These are phyloP conservation scores for Ichthyophthirius multifiliis DNA, from an alignment of 169 alveolate genomes.

Conservation along the genomic window DNA sequence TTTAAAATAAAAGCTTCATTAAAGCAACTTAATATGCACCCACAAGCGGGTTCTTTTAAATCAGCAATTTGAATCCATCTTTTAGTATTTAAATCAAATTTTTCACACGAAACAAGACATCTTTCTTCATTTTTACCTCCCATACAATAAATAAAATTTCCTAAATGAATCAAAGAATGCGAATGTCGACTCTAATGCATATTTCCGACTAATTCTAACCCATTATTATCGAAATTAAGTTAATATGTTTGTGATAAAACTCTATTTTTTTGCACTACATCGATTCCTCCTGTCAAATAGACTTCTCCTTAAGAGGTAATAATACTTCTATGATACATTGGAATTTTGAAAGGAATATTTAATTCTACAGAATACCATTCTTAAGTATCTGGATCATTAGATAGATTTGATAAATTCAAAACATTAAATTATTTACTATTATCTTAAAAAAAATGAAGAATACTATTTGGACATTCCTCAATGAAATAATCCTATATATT, in stretches of 20 bases:
- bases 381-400: neutral
- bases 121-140: neutral
- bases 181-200: neutral
- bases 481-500: neutral
- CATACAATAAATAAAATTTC: neutral
- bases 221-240: neutral
- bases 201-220: neutral
- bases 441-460: neutral
- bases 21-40: neutral
- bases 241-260: neutral
- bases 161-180: neutral
- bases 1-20: neutral
- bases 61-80: constrained; percentile 4
- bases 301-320: neutral
- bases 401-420: neutral
- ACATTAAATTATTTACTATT: neutral
- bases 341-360: neutral
- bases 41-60: neutral
- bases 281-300: neutral
- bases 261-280: neutral
- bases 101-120: neutral
- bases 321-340: constrained; percentile 1
- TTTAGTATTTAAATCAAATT: neutral
- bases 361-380: constrained; percentile 6
- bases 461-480: neutral